A percentile compares a stretch with the other conserved stretches of the same genome.
Conservation (phyloP, 306 rosid genomes). For the Ceratonia siliqua region DNA sequence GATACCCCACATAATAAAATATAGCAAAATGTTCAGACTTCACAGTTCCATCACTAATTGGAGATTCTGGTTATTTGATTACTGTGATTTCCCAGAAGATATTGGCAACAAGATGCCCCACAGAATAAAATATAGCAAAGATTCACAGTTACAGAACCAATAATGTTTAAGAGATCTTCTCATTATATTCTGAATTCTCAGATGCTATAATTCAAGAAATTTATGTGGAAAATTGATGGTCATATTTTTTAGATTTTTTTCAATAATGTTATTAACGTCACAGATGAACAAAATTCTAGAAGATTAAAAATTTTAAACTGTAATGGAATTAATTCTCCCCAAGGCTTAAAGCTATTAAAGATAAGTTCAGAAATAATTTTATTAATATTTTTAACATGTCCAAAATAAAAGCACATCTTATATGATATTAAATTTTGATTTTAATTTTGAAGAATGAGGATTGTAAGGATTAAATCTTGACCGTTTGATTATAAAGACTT, state of each 20-base stretch:
- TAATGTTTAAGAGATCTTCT: conserved; percentile 33
- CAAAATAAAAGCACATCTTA: too few species aligned
- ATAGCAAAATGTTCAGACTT: conserved; percentile 34
- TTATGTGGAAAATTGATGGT: conserved; percentile 10
- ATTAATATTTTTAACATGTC: not conserved
- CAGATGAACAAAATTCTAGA: conserved; percentile 5
- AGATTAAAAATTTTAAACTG: not conserved
- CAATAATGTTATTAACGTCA: not conserved
- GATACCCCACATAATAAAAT: conserved; percentile 21
- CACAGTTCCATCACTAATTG: conserved; percentile 28
- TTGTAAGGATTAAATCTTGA: not conserved
- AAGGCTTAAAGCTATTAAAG: not conserved
- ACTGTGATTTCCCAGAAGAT: not conserved
- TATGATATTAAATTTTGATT: too few species aligned
- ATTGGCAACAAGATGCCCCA: conserved; percentile 29
- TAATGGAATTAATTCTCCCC: not conserved
- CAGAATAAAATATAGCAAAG: conserved; percentile 22
- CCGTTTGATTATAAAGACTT: not conserved
- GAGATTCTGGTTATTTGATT: conserved; percentile 18
- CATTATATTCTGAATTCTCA: conserved; percentile 39
- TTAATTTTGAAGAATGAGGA: not conserved
- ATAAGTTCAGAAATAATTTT: not conserved
- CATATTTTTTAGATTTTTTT: not conserved
- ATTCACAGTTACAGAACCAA: conserved; percentile 39
- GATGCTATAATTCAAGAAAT: conserved; percentile 36